These are phyloP conservation scores for Pseudogymnoascus sp. DNA, from an alignment of 2,329 filamentous ascomycete species.

Conservation along the genomic window DNA sequence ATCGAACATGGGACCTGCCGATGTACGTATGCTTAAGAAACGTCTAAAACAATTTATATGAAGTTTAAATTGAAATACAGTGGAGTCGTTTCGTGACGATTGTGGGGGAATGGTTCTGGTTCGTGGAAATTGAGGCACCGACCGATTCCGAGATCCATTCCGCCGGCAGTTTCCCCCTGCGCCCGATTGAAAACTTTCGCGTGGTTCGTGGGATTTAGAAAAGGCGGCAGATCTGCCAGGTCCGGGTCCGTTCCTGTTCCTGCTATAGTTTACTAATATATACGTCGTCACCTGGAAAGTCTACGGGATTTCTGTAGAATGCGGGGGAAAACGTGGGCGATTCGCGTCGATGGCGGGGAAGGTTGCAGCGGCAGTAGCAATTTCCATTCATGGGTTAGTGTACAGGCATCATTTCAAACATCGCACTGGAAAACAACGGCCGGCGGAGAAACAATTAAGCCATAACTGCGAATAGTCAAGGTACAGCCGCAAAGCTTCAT, in stretches of 20 bases:
- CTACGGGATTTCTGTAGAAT: not conserved
- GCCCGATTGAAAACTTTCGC: not conserved
- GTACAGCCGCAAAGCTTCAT: not conserved
- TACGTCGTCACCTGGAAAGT: not conserved
- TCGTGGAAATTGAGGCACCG: slow-evolving; percentile 1
- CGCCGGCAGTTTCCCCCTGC: not conserved
- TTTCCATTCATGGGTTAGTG: not conserved
- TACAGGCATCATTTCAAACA: not conserved
- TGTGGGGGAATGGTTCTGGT: not conserved
- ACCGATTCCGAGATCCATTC: not conserved
- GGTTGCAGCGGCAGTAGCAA: not conserved
- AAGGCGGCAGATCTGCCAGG: not conserved
- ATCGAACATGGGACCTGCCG: not conserved
- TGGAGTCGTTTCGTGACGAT: not conserved
- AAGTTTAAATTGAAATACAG: not conserved
- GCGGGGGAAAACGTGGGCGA: not conserved
- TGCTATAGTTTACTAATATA: not conserved
- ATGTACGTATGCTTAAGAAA: not conserved
- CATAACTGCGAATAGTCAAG: not conserved
- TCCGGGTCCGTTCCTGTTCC: not conserved
- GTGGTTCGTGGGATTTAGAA: not conserved
- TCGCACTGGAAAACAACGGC: not conserved
- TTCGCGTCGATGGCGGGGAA: not conserved
- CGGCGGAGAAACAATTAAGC: too few relatives aligned
- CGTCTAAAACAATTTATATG: slow-evolving; percentile 2